Conservation (phyloP, 2,329 filamentous ascomycete genomes). For the Fusarium clavum region DNA sequence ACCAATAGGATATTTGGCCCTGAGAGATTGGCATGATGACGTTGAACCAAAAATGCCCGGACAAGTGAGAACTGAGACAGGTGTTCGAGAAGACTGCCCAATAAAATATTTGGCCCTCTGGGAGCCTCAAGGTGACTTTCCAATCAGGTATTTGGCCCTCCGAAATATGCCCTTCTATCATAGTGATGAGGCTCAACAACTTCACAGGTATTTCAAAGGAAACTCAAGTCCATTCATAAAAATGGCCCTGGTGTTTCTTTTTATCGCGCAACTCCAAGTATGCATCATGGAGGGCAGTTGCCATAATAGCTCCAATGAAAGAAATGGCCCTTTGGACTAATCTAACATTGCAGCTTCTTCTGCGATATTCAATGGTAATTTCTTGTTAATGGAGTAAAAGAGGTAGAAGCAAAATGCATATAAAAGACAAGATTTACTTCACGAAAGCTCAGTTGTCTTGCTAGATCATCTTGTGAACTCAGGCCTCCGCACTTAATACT, state of each 20-base stretch:
- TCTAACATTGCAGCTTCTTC: background rate
- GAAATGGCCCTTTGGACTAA: background rate
- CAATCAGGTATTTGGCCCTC: too few species aligned
- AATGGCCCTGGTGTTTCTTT: background rate
- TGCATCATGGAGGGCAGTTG: background rate
- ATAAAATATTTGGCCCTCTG: background rate
- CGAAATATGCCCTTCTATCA: too few species aligned
- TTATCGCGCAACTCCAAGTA: rapidly evolving
- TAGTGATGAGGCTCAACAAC: too few species aligned
- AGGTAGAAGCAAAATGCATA: too few species aligned
- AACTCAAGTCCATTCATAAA: background rate
- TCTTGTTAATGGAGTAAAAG: too few species aligned
- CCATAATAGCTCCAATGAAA: background rate
- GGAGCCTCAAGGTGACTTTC: rapidly evolving
- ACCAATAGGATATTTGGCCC: background rate
- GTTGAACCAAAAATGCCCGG: too few species aligned
- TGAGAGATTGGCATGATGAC: rapidly evolving
- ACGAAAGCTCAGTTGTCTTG: background rate
- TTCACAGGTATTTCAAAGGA: too few species aligned
- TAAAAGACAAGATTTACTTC: too few species aligned
- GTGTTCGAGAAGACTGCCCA: background rate
- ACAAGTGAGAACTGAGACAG: too few species aligned
- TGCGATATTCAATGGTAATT: too few species aligned
- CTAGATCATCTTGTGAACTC: background rate
- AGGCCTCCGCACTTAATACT: too few species aligned